Evolutionary conservation across 148 eudicot genomes (phyloP).

Genomic region (Rhododendron ovatum): DNA sequence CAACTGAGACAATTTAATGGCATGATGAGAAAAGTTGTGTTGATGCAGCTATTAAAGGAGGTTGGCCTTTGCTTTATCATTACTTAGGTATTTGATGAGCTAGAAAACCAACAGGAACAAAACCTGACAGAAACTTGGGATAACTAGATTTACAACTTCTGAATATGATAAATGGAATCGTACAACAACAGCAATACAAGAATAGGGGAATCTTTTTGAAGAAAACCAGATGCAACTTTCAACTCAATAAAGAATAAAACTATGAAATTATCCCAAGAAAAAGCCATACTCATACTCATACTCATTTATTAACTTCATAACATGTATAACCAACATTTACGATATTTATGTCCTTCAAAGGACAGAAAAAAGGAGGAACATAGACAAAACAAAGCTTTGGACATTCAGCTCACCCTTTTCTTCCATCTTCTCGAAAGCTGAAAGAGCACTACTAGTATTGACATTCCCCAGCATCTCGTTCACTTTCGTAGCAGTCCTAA

Average conservation of each 20-base stretch:
- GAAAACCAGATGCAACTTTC: neutral
- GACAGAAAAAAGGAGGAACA: neutral
- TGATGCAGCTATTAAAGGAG: neutral
- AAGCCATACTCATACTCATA: neutral
- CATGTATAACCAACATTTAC: neutral
- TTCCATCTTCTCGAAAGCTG: conserved; percentile 97
- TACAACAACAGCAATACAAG: neutral
- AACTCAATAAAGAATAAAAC: neutral
- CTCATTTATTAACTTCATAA: neutral
- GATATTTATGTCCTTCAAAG: neutral
- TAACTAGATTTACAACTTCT: neutral
- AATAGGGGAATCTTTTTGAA: neutral
- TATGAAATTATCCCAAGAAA: neutral
- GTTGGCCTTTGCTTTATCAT: neutral
- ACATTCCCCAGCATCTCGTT: conserved; percentile 91
- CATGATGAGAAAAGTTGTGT: neutral
- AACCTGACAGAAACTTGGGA: neutral
- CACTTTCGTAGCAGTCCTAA: conserved; percentile 69
- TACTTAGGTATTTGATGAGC: neutral
- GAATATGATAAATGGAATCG: neutral
- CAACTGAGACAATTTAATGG: neutral
- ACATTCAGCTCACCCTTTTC: conserved; percentile 59
- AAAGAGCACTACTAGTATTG: conserved; percentile 90
- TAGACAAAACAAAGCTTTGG: neutral
- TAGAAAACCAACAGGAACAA: neutral